Conservation (phyloP, 768 basidiomycete genomes). For the Amanita fuliginea region DNA sequence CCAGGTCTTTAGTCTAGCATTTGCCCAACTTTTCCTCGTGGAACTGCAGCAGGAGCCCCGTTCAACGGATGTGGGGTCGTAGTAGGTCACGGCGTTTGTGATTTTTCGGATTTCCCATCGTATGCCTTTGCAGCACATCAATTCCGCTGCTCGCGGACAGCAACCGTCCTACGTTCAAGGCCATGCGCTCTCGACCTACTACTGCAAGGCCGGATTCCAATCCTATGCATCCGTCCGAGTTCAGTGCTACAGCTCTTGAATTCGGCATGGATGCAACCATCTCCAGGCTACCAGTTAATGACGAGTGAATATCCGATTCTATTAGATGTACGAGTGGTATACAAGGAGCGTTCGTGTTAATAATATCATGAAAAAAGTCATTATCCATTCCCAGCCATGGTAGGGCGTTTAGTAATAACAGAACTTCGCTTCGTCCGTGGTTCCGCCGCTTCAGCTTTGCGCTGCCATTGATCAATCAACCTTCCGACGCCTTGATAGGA, state of each 20-base stretch:
- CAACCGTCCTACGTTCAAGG: slow-evolving; percentile 11
- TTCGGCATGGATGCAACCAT: slow-evolving; percentile 27
- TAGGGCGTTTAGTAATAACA: slow-evolving; percentile 27
- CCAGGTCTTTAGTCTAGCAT: slow-evolving; percentile 46
- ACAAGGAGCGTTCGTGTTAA: not conserved
- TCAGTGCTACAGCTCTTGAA: slow-evolving; percentile 47
- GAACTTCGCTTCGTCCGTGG: slow-evolving; percentile 27
- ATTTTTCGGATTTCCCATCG: not conserved
- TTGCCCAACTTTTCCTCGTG: slow-evolving; percentile 50
- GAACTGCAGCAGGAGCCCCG: slow-evolving; percentile 11
- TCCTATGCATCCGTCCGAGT: slow-evolving; percentile 52
- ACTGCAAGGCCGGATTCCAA: slow-evolving; percentile 48
- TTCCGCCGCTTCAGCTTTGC: slow-evolving; percentile 49
- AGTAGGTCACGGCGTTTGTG: not conserved
- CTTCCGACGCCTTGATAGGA: slow-evolving; percentile 78
- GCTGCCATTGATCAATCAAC: slow-evolving; percentile 84
- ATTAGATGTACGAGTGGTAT: slow-evolving; percentile 2
- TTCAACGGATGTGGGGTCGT: slow-evolving; percentile 6
- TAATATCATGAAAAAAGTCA: not conserved
- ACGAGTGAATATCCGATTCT: not conserved
- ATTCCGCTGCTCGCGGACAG: slow-evolving; percentile 13
- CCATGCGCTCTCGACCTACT: slow-evolving; percentile 32
- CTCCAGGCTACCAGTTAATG: no score
- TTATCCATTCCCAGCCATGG: slow-evolving; percentile 14
- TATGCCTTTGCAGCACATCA: not conserved